Evolutionary conservation across 2,329 filamentous ascomycete species (phyloP), one percentile per base, ranked within the genome.

Genomic region (Parastagonospora avenae): DNA sequence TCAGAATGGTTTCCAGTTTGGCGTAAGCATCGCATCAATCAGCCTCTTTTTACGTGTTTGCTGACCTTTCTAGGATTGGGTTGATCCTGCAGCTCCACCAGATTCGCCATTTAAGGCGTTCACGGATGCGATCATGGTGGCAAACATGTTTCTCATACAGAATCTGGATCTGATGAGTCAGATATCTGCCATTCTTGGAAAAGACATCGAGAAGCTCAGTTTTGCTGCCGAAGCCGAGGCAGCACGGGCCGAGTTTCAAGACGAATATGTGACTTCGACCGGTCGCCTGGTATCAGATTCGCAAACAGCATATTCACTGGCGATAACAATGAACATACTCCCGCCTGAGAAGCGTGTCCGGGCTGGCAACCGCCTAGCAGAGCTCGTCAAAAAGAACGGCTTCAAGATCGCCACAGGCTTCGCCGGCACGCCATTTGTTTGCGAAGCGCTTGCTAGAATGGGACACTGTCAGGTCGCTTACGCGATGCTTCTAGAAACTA

Each of bases 401-500:
- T 56, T 54, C 45, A 55, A 50, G 15, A 47, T 59, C n/a, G 40
- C 11, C 10, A 59, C 55, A 1, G 55, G 55, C 3, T 59, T 59
- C 11, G 55, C 53, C 10, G 53, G 47, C 6, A 59, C 55, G 5
- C 55, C 55, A 11, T 46, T 42, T 16, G 27, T 59, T 2, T 50
- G 48, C 41, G 38, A 46, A 2, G 49, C 50, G 7, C 36, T 59
- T 2, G 12, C 46, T 1, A 2, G n/a, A 1, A 48, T 46, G 1
- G 52, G 53, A 1, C 37, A 54, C 2, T 54, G 62, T 30, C 10
- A 33, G 10, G 10, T 33, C 7, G 10, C n/a, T n/a, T 33, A 33
- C 7, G 10, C 10, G 4, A 33, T 69, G 51, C 68, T 82, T 1
- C 63, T 77, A 5, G 72, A 80, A 52, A 74, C 70, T 4, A 61